Conservation (phyloP, 2,329 filamentous ascomycete species). For the Tolypocladium amazonense region DNA sequence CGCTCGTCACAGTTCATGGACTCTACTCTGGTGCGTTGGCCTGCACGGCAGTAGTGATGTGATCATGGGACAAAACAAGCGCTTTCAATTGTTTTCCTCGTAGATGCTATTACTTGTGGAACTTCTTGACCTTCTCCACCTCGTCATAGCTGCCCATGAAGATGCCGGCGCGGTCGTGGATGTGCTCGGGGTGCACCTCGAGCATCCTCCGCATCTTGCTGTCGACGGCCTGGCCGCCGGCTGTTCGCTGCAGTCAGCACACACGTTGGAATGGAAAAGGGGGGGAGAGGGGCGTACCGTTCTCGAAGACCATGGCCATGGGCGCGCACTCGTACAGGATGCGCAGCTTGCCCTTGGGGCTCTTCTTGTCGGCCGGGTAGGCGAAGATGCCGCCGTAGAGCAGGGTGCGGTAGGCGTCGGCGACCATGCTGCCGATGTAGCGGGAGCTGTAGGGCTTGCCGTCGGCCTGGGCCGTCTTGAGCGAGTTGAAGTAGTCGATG, state of each 20-base stretch:
- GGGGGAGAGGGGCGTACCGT: slow-evolving; percentile 50
- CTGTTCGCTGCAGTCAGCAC: slow-evolving; percentile 32
- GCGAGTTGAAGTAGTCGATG: slow-evolving; percentile 76
- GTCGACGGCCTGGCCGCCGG: slow-evolving; percentile 85
- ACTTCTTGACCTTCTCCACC: slow-evolving; percentile 86
- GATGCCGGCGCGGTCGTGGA: slow-evolving; percentile 92
- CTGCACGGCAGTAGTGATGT: neutral
- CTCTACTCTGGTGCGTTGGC: neutral
- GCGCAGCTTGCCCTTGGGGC: slow-evolving; percentile 91
- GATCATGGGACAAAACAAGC: neutral
- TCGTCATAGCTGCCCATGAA: slow-evolving; percentile 94
- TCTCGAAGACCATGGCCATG: slow-evolving; percentile 98
- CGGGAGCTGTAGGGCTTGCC: slow-evolving; percentile 89
- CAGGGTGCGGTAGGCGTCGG: slow-evolving; percentile 91
- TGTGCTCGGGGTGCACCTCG: slow-evolving; percentile 77
- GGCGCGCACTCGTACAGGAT: slow-evolving; percentile 98
- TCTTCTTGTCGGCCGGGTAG: slow-evolving; percentile 97
- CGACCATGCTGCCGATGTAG: slow-evolving; percentile 98
- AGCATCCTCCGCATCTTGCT: slow-evolving; percentile 88
- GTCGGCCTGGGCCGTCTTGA: slow-evolving; percentile 66
- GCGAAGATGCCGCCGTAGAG: slow-evolving; percentile 96
- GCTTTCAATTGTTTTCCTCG: neutral
- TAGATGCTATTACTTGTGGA: slow-evolving; percentile 42
- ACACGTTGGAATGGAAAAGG: neutral
- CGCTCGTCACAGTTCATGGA: neutral